A percentile compares a stretch with the other conserved stretches of the same genome.
phyloP scores from a whole-genome alignment of 768 basidiomycete species.

The Hericium coralloides region DNA sequence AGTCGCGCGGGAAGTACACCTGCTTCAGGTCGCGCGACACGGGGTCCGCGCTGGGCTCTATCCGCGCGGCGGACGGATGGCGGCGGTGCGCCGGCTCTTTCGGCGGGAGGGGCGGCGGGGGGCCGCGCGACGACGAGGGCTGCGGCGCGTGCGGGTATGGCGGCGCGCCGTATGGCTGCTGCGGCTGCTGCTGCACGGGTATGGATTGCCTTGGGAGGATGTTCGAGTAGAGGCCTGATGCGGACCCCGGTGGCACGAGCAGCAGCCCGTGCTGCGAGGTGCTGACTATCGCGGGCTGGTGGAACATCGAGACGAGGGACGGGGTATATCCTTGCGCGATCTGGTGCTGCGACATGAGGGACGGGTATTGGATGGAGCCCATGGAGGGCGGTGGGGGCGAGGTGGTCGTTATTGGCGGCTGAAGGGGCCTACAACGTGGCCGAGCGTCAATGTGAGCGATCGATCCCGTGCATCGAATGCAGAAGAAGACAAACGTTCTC shows the following conservation, averaged over 20 bases:
- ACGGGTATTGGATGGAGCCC: slow-evolving; percentile 47
- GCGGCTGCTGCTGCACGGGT: not conserved
- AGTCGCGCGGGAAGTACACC: slow-evolving; percentile 62
- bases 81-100: slow-evolving; percentile 18
- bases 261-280: slow-evolving; percentile 12
- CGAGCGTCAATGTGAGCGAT: not conserved
- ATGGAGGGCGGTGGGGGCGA: slow-evolving; percentile 52
- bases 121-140: not conserved
- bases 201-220: slow-evolving; percentile 11
- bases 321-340: slow-evolving; percentile 70
- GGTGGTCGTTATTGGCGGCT: slow-evolving; percentile 58
- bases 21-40: slow-evolving; percentile 41
- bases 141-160: not conserved
- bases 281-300: slow-evolving; percentile 16
- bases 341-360: slow-evolving; percentile 76
- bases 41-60: slow-evolving; percentile 23
- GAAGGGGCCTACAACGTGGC: slow-evolving; percentile 4
- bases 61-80: slow-evolving; percentile 6
- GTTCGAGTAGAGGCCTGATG: slow-evolving; percentile 13
- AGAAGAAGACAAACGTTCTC: slow-evolving; percentile 12
- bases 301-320: slow-evolving; percentile 70
- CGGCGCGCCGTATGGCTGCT: not conserved
- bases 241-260: slow-evolving; percentile 12
- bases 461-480: not conserved
- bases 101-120: slow-evolving; percentile 22